Evolutionary conservation across 805 yeast species (phyloP).

Genomic region (Wickerhamiella vanderwaltii): DNA sequence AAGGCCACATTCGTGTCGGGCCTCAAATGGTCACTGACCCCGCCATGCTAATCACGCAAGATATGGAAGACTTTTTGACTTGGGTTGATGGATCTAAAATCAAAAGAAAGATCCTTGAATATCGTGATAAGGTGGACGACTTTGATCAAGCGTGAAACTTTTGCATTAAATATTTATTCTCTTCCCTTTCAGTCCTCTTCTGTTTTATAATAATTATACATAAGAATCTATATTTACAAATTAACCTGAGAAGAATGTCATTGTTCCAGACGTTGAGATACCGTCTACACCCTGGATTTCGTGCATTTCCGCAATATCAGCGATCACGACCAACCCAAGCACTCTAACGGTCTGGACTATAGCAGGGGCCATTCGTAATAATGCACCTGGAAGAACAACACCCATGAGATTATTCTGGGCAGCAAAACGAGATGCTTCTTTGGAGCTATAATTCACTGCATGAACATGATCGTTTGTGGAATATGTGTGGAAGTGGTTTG

Average conservation of each 20-base stretch:
- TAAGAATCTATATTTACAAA: no score
- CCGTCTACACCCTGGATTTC: slow-evolving; percentile 40
- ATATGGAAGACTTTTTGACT: slow-evolving; percentile 90
- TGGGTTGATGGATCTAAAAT: slow-evolving; percentile 98
- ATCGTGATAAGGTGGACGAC: slow-evolving; percentile 58
- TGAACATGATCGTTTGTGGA: slow-evolving; percentile 6
- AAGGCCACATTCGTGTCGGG: slow-evolving; percentile 96
- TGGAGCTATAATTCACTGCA: slow-evolving; percentile 28
- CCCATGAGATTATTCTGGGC: slow-evolving; percentile 76
- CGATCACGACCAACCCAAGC: slow-evolving; percentile 75
- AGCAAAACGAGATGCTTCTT: slow-evolving; percentile 74
- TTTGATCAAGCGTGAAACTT: slow-evolving; percentile 33
- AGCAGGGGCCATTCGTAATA: slow-evolving; percentile 63
- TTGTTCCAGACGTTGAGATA: background rate
- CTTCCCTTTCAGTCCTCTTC: background rate
- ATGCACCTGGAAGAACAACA: slow-evolving; percentile 56
- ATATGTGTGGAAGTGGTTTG: slow-evolving; percentile 18
- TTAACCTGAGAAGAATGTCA: background rate
- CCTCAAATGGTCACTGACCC: slow-evolving; percentile 94
- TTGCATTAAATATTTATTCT: background rate
- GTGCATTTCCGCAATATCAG: slow-evolving; percentile 24
- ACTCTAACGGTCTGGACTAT: slow-evolving; percentile 63
- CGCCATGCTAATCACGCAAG: slow-evolving; percentile 83
- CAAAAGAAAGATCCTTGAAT: slow-evolving; percentile 75
- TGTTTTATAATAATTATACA: no score